Conservation (phyloP, 2,329 filamentous ascomycete genomes). For the Fusarium longipes region DNA sequence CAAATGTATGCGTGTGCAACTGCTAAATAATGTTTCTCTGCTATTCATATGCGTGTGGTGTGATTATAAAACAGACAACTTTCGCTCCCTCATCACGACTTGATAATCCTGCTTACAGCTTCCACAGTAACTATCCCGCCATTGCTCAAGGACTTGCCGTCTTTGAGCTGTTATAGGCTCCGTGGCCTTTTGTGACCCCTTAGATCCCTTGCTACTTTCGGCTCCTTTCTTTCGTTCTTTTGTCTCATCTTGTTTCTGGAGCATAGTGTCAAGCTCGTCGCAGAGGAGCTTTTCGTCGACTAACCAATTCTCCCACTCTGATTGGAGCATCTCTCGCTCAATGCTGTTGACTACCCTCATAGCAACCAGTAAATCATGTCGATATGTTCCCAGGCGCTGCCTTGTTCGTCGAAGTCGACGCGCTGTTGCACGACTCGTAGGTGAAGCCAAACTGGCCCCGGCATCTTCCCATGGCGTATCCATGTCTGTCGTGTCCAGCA, state of each 20-base stretch:
- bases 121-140: conserved; percentile 66
- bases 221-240: conserved; percentile 32
- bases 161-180: conserved; percentile 47
- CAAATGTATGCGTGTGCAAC: not conserved
- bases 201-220: conserved; percentile 37
- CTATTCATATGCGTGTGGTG: not conserved
- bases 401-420: conserved; percentile 80
- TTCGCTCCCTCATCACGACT: conserved; percentile 48
- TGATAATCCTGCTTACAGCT: conserved; percentile 63
- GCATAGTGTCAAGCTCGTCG: conserved; percentile 65
- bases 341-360: conserved; percentile 90
- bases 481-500: conserved; percentile 68
- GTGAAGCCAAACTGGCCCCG: conserved; percentile 59
- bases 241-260: conserved; percentile 48
- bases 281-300: conserved; percentile 82
- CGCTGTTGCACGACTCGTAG: conserved; percentile 65
- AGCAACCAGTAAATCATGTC: conserved; percentile 91
- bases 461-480: conserved; percentile 67
- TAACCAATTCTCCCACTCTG: conserved; percentile 96
- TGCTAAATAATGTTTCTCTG: not conserved
- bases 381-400: conserved; percentile 82
- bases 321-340: conserved; percentile 84
- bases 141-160: conserved; percentile 56
- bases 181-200: conserved; percentile 49
- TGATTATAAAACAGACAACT: conserved; percentile 37